Evolutionary conservation across 352 stramenopile species (phyloP).

Genomic region (Pythium phragmitis): DNA sequence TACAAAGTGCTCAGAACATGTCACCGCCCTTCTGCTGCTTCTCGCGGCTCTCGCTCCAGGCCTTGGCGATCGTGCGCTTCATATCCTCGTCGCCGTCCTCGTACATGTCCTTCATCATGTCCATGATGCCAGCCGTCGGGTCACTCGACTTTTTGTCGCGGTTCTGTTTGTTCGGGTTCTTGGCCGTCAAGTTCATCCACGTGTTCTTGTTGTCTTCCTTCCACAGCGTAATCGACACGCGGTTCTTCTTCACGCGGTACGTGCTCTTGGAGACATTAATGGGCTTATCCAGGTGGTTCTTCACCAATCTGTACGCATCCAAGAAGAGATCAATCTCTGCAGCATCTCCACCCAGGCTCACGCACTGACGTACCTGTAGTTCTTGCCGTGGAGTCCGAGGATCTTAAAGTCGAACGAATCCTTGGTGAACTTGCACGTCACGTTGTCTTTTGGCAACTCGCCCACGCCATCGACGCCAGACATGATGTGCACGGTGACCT

Average conservation of each 20-base stretch:
- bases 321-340: background rate
- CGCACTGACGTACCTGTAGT: conserved; percentile 43
- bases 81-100: conserved; percentile 87
- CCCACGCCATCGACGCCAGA: conserved; percentile 81
- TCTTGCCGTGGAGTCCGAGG: conserved; percentile 63
- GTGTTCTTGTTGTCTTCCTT: conserved; percentile 76
- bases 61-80: conserved; percentile 89
- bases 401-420: conserved; percentile 88
- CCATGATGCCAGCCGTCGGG: conserved; percentile 83
- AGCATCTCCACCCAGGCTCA: background rate
- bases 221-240: conserved; percentile 72
- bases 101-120: conserved; percentile 94
- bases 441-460: conserved; percentile 61
- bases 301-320: conserved; percentile 46
- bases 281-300: conserved; percentile 80
- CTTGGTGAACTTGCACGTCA: conserved; percentile 80
- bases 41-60: conserved; percentile 80
- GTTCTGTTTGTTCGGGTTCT: conserved; percentile 61
- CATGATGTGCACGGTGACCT: conserved; percentile 82
- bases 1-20: conserved; percentile 1
- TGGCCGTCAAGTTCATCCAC: conserved; percentile 84
- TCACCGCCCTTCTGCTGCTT: conserved; percentile 39
- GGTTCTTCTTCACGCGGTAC: conserved; percentile 85
- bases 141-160: conserved; percentile 52
- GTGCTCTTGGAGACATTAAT: conserved; percentile 75